Conservation (phyloP, 805 yeast genomes). For the Suhomyces emberorum region DNA sequence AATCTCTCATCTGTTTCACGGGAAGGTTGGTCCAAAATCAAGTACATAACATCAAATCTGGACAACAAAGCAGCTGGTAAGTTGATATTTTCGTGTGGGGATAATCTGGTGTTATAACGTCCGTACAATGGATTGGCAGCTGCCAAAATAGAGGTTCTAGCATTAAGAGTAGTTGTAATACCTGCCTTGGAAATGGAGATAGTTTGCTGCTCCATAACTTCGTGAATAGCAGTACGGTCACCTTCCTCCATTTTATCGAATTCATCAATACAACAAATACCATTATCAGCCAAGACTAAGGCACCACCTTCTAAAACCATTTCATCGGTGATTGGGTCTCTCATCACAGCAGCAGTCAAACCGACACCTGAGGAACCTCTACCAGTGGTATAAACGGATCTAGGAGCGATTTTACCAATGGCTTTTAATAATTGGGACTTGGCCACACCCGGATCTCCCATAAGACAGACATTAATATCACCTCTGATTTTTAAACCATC, state of each 20-base stretch:
- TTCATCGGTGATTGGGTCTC: slow-evolving; percentile 98
- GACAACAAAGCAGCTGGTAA: slow-evolving; percentile 95
- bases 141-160: slow-evolving; percentile 91
- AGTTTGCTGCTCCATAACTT: slow-evolving; percentile 99
- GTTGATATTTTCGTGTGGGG: slow-evolving; percentile 94
- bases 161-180: slow-evolving; percentile 91
- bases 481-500: slow-evolving; percentile 98
- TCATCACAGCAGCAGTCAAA: slow-evolving; percentile 97
- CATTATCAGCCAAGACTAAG: slow-evolving; percentile 92
- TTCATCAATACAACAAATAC: slow-evolving; percentile 98
- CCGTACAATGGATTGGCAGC: slow-evolving; percentile 99
- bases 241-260: slow-evolving; percentile 98
- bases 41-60: slow-evolving; percentile 86
- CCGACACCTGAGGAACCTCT: slow-evolving; percentile 99
- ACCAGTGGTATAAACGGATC: slow-evolving; percentile 97
- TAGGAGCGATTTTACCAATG: slow-evolving; percentile 87
- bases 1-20: slow-evolving; percentile 77
- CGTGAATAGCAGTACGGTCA: slow-evolving; percentile 97
- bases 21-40: slow-evolving; percentile 80
- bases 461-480: slow-evolving; percentile 88
- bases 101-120: slow-evolving; percentile 82
- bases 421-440: slow-evolving; percentile 93
- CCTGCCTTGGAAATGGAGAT: slow-evolving; percentile 97
- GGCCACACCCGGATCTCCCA: slow-evolving; percentile 99
- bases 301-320: slow-evolving; percentile 99